These are phyloP conservation scores for Climacium dendroides DNA, from an alignment of 225 moss, liverwort and hornwort species.

Conservation along the genomic window DNA sequence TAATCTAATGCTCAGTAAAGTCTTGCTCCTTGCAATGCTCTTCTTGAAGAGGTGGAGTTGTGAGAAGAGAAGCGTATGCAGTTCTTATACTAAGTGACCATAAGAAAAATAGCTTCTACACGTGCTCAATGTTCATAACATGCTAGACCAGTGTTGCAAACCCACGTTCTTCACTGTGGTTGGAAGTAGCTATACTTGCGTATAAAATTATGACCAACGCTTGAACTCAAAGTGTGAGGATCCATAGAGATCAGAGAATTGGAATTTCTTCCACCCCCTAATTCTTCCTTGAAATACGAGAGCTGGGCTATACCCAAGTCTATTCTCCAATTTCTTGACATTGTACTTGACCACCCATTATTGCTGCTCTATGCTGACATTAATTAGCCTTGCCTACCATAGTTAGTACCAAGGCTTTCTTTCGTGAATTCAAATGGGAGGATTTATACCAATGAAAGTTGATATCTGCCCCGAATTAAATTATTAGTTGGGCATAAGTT, in stretches of 20 bases:
- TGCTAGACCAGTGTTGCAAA: not conserved
- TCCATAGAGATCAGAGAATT: not conserved
- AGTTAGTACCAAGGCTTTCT: not conserved
- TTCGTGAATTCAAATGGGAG: not conserved
- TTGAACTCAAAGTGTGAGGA: not conserved
- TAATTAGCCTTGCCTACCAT: not conserved
- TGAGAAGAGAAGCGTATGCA: not conserved
- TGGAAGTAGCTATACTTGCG: not conserved
- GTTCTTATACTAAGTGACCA: no score
- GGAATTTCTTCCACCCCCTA: not conserved
- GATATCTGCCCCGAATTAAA: not conserved
- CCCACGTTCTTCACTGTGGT: not conserved
- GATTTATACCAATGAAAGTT: not conserved
- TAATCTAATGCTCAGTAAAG: conserved; percentile 10
- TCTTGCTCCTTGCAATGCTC: conserved; percentile 1
- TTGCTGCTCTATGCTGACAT: not conserved
- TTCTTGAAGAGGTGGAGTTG: not conserved
- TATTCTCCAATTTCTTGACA: not conserved
- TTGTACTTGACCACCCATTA: not conserved
- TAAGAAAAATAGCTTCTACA: not conserved
- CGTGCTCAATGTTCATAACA: not conserved
- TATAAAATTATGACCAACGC: not conserved
- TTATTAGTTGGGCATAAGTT: no score
- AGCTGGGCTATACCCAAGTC: not conserved
- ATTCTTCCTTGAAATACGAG: not conserved